Evolutionary conservation across 2,329 filamentous ascomycete species (phyloP).

Genomic region (Diatrype stigma): DNA sequence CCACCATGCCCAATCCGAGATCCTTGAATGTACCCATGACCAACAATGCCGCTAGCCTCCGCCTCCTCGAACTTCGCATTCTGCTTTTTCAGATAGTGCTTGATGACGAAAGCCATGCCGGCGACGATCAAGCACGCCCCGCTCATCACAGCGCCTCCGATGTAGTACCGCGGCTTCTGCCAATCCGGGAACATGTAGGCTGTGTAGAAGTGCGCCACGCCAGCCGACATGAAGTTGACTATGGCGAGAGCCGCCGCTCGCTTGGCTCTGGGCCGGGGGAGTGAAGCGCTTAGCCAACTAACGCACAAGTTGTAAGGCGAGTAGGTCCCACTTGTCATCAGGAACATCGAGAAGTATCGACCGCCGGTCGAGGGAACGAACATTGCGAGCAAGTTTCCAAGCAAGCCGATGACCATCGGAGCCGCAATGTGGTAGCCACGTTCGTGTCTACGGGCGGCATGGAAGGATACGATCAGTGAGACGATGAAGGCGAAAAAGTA

Average conservation of each 20-base stretch:
- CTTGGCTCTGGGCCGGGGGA: constrained; percentile 19
- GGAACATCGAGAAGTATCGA: constrained; percentile 18
- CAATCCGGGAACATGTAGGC: constrained; percentile 26
- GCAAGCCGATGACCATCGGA: constrained; percentile 13
- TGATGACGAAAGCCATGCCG: constrained; percentile 22
- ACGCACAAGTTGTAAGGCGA: constrained; percentile 13
- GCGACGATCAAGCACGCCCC: constrained; percentile 22
- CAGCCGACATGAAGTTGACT: constrained; percentile 21
- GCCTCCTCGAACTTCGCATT: constrained; percentile 15
- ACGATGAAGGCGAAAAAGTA: constrained; percentile 15
- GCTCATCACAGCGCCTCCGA: constrained; percentile 23
- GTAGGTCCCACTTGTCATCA: constrained; percentile 16
- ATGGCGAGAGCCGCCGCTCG: constrained; percentile 20
- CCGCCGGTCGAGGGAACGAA: constrained; percentile 16
- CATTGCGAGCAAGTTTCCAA: constrained; percentile 7
- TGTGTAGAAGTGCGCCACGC: constrained; percentile 24
- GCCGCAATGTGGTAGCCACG: constrained; percentile 18
- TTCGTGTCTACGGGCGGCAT: constrained; percentile 17
- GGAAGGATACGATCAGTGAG: constrained; percentile 16
- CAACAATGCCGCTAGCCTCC: neutral
- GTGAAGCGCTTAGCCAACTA: constrained; percentile 17
- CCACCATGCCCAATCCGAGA: neutral
- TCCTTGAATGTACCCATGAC: neutral
- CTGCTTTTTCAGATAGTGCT: constrained; percentile 20
- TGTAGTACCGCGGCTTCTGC: constrained; percentile 26